These are phyloP conservation scores for Phlyctochytrium bullatum DNA, from an alignment of 192 early-diverging fungal genomes.

Conservation along the genomic window DNA sequence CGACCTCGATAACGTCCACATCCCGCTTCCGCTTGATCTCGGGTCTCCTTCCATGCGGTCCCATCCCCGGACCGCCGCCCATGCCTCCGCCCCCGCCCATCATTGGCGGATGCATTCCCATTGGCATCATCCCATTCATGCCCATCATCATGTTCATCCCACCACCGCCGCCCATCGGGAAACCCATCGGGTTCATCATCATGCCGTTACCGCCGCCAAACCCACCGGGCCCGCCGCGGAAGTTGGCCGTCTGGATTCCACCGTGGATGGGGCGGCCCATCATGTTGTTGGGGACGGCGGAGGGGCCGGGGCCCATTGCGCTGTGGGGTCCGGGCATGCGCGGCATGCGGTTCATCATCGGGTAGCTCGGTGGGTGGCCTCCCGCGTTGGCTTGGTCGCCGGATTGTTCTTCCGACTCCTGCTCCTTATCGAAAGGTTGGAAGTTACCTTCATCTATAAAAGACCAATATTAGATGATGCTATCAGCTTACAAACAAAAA, in stretches of 20 bases:
- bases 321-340: too few species aligned
- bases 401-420: too few species aligned
- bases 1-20: neutral
- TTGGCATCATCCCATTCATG: slow-evolving; percentile 2
- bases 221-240: neutral
- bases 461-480: too few species aligned
- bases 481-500: too few species aligned
- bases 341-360: too few species aligned
- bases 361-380: too few species aligned
- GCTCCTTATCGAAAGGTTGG: too few species aligned
- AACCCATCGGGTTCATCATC: neutral
- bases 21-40: slow-evolving; percentile 2
- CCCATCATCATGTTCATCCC: neutral
- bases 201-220: neutral
- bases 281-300: neutral
- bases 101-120: too few species aligned
- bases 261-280: neutral
- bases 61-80: neutral
- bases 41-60: neutral
- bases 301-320: slow-evolving; percentile 1
- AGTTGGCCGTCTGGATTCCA: neutral
- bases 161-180: neutral
- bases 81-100: neutral
- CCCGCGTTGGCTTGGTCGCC: too few species aligned
- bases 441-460: too few species aligned